Conservation (phyloP, 345 rosid genomes). For the Pugionium cornutum region DNA sequence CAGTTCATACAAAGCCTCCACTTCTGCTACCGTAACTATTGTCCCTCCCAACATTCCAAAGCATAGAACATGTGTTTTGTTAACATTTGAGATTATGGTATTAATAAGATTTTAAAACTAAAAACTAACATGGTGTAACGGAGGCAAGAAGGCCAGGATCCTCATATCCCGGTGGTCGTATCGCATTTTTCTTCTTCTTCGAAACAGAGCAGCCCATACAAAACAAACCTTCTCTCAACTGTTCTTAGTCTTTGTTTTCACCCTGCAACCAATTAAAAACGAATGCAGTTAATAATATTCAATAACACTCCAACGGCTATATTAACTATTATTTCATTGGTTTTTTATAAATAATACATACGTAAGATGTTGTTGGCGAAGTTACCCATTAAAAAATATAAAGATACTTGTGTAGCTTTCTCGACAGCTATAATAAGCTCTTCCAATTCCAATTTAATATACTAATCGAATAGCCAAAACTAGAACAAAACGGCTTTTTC, state of each 20-base stretch:
- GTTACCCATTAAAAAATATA: slow-evolving; percentile 18
- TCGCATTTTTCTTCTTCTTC: slow-evolving; percentile 33
- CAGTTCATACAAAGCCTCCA: slow-evolving; percentile 76
- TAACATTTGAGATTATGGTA: neutral
- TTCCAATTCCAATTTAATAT: slow-evolving; percentile 19
- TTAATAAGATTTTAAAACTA: neutral
- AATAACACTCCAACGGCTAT: slow-evolving; percentile 22
- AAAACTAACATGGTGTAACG: slow-evolving; percentile 30
- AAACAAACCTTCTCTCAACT: slow-evolving; percentile 8
- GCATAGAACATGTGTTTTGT: neutral
- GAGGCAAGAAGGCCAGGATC: slow-evolving; percentile 39
- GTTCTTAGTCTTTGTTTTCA: slow-evolving; percentile 15
- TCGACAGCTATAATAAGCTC: slow-evolving; percentile 26
- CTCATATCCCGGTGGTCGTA: slow-evolving; percentile 37
- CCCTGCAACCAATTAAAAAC: slow-evolving; percentile 28
- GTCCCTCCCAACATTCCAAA: slow-evolving; percentile 13
- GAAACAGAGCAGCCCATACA: slow-evolving; percentile 38
- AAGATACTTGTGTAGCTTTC: slow-evolving; percentile 33
- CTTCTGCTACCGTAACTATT: slow-evolving; percentile 75
- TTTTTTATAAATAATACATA: slow-evolving; percentile 19
- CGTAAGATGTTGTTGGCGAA: slow-evolving; percentile 16
- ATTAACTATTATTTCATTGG: slow-evolving; percentile 17
- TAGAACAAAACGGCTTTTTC: slow-evolving; percentile 20
- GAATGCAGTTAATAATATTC: neutral
- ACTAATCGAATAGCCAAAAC: slow-evolving; percentile 15